phyloP scores from a whole-genome alignment of 2,329 filamentous ascomycete genomes.

The Chaetoscypha palmicola region DNA sequence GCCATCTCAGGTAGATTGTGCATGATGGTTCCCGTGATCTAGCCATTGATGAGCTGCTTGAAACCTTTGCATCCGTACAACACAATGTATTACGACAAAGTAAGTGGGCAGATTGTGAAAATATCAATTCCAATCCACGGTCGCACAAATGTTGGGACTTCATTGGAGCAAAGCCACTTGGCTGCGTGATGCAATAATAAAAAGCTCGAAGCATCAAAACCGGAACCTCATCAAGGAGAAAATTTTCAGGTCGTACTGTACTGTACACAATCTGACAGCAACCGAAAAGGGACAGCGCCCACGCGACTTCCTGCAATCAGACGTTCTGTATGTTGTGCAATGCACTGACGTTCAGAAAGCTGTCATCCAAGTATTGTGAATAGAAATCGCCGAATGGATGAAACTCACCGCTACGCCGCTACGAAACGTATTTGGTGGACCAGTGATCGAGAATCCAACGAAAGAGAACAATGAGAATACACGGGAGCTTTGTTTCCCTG shows the following conservation, averaged over 20 bases:
- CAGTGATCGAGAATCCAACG: background rate
- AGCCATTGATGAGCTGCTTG: background rate
- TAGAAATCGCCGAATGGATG: background rate
- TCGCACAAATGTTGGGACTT: too few relatives aligned
- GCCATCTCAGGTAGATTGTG: too few relatives aligned
- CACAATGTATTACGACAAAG: too few relatives aligned
- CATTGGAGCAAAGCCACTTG: too few relatives aligned
- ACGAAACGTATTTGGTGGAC: background rate
- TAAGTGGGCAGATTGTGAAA: too few relatives aligned
- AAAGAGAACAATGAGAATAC: background rate
- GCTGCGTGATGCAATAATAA: background rate
- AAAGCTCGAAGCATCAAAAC: background rate
- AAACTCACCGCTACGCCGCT: slow-evolving; percentile 6
- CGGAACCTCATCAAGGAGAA: background rate
- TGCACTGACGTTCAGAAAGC: background rate
- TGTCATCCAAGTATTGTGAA: background rate
- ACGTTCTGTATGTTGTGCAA: background rate
- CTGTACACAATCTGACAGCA: background rate
- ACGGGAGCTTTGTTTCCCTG: background rate
- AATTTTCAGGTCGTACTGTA: background rate
- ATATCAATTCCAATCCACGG: too few relatives aligned
- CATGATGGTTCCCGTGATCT: too few relatives aligned
- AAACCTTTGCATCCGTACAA: too few relatives aligned
- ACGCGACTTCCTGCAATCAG: slow-evolving; percentile 1
- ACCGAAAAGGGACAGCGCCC: slow-evolving; percentile 5